Conservation (phyloP, 1,284 basidiomycete species). For the Ceratobasidium sp. region DNA sequence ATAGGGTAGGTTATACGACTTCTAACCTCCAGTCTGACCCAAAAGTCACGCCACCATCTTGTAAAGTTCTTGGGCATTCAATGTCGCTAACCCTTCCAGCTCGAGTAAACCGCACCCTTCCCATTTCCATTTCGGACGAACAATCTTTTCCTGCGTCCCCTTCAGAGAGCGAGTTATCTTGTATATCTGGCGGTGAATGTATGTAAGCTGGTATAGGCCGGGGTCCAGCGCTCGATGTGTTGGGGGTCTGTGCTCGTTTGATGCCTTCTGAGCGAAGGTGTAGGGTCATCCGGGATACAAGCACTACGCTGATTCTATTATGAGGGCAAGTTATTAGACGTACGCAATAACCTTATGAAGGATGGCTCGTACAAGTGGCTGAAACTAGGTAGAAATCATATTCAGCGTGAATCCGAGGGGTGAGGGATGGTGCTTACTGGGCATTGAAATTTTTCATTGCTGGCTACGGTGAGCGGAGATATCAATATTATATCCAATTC, state of each 20-base stretch:
- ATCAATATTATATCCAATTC: background rate
- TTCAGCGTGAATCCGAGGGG: background rate
- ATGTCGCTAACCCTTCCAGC: constrained; percentile 7
- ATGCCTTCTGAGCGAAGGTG: constrained; percentile 7
- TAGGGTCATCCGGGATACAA: constrained; percentile 11
- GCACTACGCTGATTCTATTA: constrained; percentile 21
- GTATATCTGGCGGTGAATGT: background rate
- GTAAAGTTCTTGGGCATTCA: background rate
- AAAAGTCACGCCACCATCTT: background rate
- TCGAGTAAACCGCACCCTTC: constrained; percentile 1
- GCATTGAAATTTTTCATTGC: constrained; percentile 35
- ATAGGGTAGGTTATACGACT: background rate
- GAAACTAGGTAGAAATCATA: background rate
- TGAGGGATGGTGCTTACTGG: background rate
- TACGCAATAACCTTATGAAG: background rate
- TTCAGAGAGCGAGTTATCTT: background rate
- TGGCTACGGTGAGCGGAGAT: background rate
- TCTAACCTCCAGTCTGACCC: background rate
- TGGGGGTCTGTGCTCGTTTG: constrained; percentile 2
- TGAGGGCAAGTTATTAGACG: background rate
- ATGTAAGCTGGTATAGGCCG: background rate
- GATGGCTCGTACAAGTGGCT: constrained; percentile 12
- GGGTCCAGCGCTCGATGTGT: background rate
- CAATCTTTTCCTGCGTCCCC: background rate
- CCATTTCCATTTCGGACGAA: constrained; percentile 8